phyloP scores from a whole-genome alignment of 805 yeast species.

The Pichia eremophila region DNA sequence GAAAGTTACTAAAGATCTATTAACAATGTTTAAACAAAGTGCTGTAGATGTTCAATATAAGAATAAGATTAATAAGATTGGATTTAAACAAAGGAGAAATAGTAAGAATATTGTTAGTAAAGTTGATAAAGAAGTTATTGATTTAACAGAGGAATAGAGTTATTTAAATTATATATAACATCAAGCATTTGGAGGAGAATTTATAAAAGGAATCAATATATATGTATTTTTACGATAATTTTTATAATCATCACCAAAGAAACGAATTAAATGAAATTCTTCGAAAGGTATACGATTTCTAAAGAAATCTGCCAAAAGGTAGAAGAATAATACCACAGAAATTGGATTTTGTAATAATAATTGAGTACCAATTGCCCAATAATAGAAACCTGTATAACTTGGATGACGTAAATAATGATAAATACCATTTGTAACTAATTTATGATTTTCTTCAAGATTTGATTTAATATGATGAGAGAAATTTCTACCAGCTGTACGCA shows the following conservation, averaged over 20 bases:
- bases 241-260: constrained; percentile 63
- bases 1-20: background rate
- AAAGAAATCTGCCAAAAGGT: constrained; percentile 65
- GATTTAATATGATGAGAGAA: constrained; percentile 74
- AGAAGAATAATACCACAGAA: constrained; percentile 41
- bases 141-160: constrained; percentile 13
- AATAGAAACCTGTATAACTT: constrained; percentile 80
- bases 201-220: constrained; percentile 59
- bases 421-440: constrained; percentile 63
- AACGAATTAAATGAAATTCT: constrained; percentile 51
- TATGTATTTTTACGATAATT: constrained; percentile 40
- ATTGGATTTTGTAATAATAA: constrained; percentile 59
- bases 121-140: constrained; percentile 17
- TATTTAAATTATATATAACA: too few species aligned
- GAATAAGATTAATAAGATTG: background rate
- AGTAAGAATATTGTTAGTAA: background rate
- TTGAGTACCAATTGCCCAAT: constrained; percentile 91
- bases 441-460: constrained; percentile 44
- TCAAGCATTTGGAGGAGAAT: background rate
- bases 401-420: constrained; percentile 74
- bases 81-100: background rate
- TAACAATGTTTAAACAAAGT: constrained; percentile 4
- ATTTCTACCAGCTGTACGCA: constrained; percentile 80
- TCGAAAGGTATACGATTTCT: constrained; percentile 56
- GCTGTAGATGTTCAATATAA: background rate